These are phyloP conservation scores for Ceratobasidium sp. DNA, from an alignment of 1,284 basidiomycete species.

Conservation along the genomic window DNA sequence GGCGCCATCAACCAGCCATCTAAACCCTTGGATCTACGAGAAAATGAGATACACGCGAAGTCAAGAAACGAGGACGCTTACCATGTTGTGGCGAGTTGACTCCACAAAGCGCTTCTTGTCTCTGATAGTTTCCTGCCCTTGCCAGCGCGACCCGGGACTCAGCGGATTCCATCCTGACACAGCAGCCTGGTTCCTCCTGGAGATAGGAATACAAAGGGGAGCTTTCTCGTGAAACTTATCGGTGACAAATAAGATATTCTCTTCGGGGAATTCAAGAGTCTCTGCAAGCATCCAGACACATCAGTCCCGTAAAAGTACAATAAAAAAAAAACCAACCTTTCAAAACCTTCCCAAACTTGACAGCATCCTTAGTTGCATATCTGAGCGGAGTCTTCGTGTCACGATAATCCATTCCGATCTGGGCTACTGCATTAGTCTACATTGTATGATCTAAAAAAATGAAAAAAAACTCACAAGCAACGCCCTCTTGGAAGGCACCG, in stretches of 20 bases:
- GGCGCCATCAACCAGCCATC: conserved; percentile 5
- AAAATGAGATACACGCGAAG: background rate
- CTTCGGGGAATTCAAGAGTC: background rate
- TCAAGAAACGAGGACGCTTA: background rate
- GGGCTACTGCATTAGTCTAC: background rate
- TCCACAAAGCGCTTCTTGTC: conserved; percentile 18
- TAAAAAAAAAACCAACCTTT: background rate
- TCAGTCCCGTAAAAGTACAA: background rate
- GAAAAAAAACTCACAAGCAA: conserved; percentile 21
- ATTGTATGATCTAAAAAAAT: background rate
- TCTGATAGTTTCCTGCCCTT: background rate
- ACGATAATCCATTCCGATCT: conserved; percentile 37
- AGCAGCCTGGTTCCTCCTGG: background rate
- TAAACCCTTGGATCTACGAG: conserved; percentile 10
- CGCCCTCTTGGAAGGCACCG: conserved; percentile 10
- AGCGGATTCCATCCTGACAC: background rate
- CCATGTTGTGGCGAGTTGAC: background rate
- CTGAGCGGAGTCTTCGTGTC: background rate
- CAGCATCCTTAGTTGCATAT: conserved; percentile 27
- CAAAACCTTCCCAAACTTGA: background rate
- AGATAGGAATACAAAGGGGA: background rate
- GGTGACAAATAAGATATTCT: conserved; percentile 11
- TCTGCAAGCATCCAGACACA: background rate
- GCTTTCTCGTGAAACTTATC: background rate
- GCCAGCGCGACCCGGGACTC: background rate